These are phyloP conservation scores for Lentinula sp. DNA, from an alignment of 768 basidiomycete species.

Conservation along the genomic window DNA sequence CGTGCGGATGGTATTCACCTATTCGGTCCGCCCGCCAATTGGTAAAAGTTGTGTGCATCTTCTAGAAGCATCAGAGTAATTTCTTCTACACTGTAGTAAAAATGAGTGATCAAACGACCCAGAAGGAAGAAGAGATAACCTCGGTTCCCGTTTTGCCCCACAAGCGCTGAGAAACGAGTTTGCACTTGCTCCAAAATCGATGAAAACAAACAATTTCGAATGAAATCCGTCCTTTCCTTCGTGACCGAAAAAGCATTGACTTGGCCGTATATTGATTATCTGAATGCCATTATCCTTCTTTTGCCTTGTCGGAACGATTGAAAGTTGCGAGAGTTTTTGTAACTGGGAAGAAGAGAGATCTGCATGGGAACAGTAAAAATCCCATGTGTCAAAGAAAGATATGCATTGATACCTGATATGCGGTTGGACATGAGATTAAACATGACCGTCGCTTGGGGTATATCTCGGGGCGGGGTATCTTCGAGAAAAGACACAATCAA, in stretches of 20 bases:
- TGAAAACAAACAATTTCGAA: constrained; percentile 79
- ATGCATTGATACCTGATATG: constrained; percentile 42
- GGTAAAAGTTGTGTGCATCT: constrained; percentile 67
- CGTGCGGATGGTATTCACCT: constrained; percentile 33
- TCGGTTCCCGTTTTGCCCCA: constrained; percentile 81
- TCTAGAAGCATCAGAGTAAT: constrained; percentile 63
- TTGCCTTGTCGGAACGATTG: constrained; percentile 60
- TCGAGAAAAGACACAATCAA: constrained; percentile 55
- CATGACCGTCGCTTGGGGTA: constrained; percentile 52
- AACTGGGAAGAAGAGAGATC: constrained; percentile 54
- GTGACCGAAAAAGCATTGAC: constrained; percentile 64
- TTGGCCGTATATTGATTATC: constrained; percentile 49
- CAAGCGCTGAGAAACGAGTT: constrained; percentile 83
- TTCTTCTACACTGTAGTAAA: constrained; percentile 60
- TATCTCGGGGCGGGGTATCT: constrained; percentile 50
- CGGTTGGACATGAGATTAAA: constrained; percentile 65
- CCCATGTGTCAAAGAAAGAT: background rate
- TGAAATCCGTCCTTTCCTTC: constrained; percentile 54
- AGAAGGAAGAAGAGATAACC: background rate
- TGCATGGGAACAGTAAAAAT: background rate
- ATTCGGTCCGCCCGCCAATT: constrained; percentile 60
- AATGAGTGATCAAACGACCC: background rate
- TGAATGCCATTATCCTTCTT: constrained; percentile 21
- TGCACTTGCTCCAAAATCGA: constrained; percentile 79
- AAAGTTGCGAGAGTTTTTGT: constrained; percentile 44